Evolutionary conservation across 2,329 filamentous ascomycete species (phyloP).

Genomic region (Diaporthe caulivora): DNA sequence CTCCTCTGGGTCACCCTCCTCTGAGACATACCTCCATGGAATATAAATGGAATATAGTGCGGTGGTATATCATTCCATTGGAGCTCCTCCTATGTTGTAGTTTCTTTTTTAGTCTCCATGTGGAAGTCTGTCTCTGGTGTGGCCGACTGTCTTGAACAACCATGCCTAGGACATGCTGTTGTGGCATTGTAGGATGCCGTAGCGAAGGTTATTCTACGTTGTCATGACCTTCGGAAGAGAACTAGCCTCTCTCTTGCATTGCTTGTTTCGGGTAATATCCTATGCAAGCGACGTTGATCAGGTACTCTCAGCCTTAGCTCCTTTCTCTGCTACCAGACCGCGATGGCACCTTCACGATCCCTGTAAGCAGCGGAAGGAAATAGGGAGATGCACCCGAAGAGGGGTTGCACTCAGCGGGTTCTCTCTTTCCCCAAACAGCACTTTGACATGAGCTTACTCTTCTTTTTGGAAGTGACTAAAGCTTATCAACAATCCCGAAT

Average conservation of each 20-base stretch:
- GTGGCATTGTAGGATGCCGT: background rate
- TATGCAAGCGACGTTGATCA: background rate
- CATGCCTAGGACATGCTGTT: no score
- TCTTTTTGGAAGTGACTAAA: background rate
- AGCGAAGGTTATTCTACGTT: background rate
- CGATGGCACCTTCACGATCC: background rate
- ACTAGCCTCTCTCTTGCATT: background rate
- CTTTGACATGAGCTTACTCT: background rate
- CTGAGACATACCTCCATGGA: background rate
- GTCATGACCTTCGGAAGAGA: background rate
- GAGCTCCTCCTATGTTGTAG: no score
- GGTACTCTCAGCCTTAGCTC: background rate
- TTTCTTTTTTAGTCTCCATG: no score
- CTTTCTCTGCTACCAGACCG: background rate
- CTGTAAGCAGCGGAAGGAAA: background rate
- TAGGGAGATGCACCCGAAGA: background rate
- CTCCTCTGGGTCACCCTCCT: background rate
- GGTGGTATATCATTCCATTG: no score
- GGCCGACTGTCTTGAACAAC: no score
- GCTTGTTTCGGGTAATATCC: background rate
- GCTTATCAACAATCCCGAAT: slow-evolving; percentile 7
- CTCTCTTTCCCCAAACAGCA: background rate
- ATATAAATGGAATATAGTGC: no score
- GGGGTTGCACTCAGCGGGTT: slow-evolving; percentile 11
- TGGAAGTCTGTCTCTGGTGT: no score